Evolutionary conservation across 805 yeast genomes (phyloP), one percentile per base, ranked within the genome.

Genomic region (Yamadazyma akitaensis): DNA sequence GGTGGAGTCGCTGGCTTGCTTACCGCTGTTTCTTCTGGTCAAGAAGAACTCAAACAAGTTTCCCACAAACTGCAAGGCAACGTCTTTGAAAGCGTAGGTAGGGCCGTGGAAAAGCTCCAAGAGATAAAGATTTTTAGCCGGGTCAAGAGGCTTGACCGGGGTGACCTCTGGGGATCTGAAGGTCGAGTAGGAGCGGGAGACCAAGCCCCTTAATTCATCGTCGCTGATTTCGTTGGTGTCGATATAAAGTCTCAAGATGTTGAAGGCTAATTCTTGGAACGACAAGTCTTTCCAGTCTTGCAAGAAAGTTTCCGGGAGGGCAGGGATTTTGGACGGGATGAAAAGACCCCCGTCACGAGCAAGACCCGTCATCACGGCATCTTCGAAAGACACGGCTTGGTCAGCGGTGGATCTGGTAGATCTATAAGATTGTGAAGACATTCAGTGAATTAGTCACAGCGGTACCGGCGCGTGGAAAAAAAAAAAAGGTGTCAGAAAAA

Each of bases 21-120:
- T 75, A 42, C 60, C 64, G 7, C 72, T 68, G 61, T 94, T 94
- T 58, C 80, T 79, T 68, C 96, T 84, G 49, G 77, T 73, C 58
- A 94, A 73, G 69, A 94, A 94, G 70, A 79, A 94, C 70, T 94
- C 99, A 66, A 94, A 94, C 56, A 94, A 75, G 73, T 94, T 94
- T 57, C 99, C 99, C 41, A 94, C 95, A 67, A 94, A 92, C 68
- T 94, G 99, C 62, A 94, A 78, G 4, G 99, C 99, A 53, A 94
- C 99, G 65, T 94, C 99, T 69, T 94, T 94, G 77, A 94, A 94
- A 13, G 99, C 99, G 62, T 92, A 94, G 3, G 99, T 94, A 53
- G 99, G 99, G 32, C 99, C 99, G 63, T 94, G 99, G 82, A 94
- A 94, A 49, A 94, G 76, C 70, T 94, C 99, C 60, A 94, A 76